A percentile compares a stretch with the other conserved stretches of the same genome.
Conservation (phyloP, 2,329 filamentous ascomycete genomes). For the Pseudomassariella vexata region DNA sequence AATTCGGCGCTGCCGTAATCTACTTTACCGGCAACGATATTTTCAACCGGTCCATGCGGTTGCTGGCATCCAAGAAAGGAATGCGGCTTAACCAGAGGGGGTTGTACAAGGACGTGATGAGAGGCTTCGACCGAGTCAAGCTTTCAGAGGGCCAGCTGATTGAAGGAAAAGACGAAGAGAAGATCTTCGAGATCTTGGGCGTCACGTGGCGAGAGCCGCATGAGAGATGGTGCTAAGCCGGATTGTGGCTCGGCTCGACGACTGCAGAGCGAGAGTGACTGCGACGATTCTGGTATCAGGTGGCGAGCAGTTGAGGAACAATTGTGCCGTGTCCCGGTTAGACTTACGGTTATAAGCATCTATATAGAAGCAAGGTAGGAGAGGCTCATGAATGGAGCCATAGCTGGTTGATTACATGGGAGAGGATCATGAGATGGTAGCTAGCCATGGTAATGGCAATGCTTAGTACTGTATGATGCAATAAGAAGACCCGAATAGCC, state of each 20-base stretch:
- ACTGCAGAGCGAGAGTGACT: no score
- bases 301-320: background rate
- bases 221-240: conserved; percentile 64
- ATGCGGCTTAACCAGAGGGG: conserved; percentile 84
- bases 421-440: no score
- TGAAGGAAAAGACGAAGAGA: conserved; percentile 69
- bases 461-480: no score
- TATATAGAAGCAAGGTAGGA: no score
- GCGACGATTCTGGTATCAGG: background rate
- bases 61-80: conserved; percentile 72
- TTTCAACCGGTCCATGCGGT: conserved; percentile 81
- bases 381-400: no score
- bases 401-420: no score
- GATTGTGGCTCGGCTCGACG: no score
- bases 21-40: conserved; percentile 96
- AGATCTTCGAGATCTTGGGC: conserved; percentile 74
- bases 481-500: no score
- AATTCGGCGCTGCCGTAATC: conserved; percentile 80
- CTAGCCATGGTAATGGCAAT: no score
- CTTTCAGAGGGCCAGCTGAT: conserved; percentile 63
- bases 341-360: no score
- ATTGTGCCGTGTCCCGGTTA: no score
- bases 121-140: conserved; percentile 51
- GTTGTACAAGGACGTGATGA: conserved; percentile 65
- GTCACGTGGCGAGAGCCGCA: conserved; percentile 80